A percentile compares a stretch with the other conserved stretches of the same genome.
phyloP scores from a whole-genome alignment of 345 rosid genomes.

The Moricandia arvensis region DNA sequence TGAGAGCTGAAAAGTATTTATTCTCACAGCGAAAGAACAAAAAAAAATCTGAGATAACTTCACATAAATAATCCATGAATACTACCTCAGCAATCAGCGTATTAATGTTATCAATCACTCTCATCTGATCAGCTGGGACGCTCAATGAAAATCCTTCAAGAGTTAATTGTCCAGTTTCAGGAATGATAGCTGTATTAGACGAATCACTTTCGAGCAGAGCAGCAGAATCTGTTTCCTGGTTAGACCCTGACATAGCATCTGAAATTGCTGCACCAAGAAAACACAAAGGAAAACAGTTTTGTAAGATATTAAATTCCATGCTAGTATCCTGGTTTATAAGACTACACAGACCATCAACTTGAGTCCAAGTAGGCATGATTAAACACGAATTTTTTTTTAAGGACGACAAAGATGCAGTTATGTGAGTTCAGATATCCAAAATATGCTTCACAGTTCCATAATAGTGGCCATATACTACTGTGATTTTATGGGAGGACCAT shows the following conservation, averaged over 20 bases:
- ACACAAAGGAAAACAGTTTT: neutral
- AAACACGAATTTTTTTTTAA: neutral
- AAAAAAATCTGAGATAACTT: neutral
- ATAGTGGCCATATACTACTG: too few species aligned
- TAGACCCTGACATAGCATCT: slow-evolving; percentile 42
- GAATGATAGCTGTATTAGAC: slow-evolving; percentile 36
- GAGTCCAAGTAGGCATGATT: neutral
- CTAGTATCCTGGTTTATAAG: neutral
- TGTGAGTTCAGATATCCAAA: neutral
- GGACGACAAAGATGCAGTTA: neutral
- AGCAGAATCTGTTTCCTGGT: slow-evolving; percentile 41
- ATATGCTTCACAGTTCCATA: too few species aligned
- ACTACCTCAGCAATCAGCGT: slow-evolving; percentile 73
- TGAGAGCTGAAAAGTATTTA: neutral
- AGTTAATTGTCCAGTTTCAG: slow-evolving; percentile 46
- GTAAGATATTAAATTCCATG: neutral
- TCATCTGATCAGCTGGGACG: slow-evolving; percentile 81
- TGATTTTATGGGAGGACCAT: too few species aligned
- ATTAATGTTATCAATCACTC: slow-evolving; percentile 69
- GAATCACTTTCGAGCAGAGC: slow-evolving; percentile 45
- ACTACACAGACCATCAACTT: slow-evolving; percentile 7
- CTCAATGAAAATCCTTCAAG: slow-evolving; percentile 55
- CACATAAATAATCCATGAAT: neutral
- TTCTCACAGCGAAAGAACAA: slow-evolving; percentile 2
- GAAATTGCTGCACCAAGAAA: slow-evolving; percentile 20